Evolutionary conservation across 106 monocot genomes (phyloP), one percentile per base, ranked within the genome.

Genomic region (Allium cepa): DNA sequence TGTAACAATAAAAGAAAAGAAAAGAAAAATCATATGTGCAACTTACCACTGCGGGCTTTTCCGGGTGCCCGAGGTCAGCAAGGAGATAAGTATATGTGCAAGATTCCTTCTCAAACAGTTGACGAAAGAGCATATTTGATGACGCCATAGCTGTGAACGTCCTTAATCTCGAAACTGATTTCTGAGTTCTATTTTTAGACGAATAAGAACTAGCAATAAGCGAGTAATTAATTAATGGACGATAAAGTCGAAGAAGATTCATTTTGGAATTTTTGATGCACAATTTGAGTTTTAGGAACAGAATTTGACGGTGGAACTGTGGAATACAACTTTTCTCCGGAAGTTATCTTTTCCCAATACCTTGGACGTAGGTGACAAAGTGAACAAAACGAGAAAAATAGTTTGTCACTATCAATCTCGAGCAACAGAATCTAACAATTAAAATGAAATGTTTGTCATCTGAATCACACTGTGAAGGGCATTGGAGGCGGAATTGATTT

Each of bases 91-190:
- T 95, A 64, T 91, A 95, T 28, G 94, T 95, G 72, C 64, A 76
- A 15, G 91, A 91, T 69, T 95, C 94, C 83, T 88, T 85, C 91
- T 95, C 94, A 66, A 95, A 91, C 47, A 95, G 77, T 76, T 95
- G 94, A 27, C 94, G 79, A 66, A 95, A 88, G 16, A 95, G 79
- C 17, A 95, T 66, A 73, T 75, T 85, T 59, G 79, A 66, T 17
- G 71, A 26, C 10, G 17, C 7, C 62, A 53, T 26, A 3, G 51
- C 0, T 48, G 76, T 4, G 73, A 65, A 50, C 45, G 74, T 62
- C 17, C 14, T 50, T 1, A 48, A 71, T 72, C 22, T 45, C 48
- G 10, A 46, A 15, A 11, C 17, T 17, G 57, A 26, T 26, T 27
- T 56, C 49, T 9, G 36, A 36, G 36, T 36, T 36, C 3, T 4